Percentiles rank a stretch among this genome's conserved stretches.
Evolutionary conservation across 345 rosid genomes (phyloP).

Genomic region (Eucalyptus sp.): DNA sequence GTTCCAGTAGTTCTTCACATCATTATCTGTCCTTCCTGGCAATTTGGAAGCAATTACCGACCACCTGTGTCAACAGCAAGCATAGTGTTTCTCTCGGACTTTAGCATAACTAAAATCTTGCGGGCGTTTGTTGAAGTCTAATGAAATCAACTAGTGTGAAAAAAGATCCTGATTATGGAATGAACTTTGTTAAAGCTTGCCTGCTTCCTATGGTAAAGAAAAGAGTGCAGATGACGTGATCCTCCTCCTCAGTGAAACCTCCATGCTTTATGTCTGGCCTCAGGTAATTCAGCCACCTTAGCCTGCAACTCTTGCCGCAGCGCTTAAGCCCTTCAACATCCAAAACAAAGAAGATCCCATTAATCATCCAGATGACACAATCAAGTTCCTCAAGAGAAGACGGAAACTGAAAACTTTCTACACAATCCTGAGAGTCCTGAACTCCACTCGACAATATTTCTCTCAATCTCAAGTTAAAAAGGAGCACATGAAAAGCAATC

Average conservation of each 20-base stretch:
- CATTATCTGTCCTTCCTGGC: slow-evolving; percentile 5
- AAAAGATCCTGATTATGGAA: background rate
- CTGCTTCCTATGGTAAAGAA: slow-evolving; percentile 25
- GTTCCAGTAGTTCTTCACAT: slow-evolving; percentile 6
- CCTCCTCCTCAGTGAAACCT: slow-evolving; percentile 27
- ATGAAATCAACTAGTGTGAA: background rate
- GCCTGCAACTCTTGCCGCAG: slow-evolving; percentile 30
- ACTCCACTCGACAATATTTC: background rate
- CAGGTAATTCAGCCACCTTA: slow-evolving; percentile 31
- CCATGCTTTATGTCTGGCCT: slow-evolving; percentile 28
- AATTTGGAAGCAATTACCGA: background rate
- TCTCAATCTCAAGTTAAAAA: background rate
- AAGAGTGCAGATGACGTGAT: slow-evolving; percentile 22
- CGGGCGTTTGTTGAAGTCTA: background rate
- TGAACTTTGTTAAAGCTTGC: background rate
- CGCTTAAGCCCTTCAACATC: slow-evolving; percentile 7
- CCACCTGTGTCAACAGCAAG: background rate
- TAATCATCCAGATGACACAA: background rate
- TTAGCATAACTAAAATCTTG: background rate
- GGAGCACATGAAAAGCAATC: background rate
- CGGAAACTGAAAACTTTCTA: background rate
- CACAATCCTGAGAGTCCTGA: background rate
- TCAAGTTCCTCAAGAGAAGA: background rate
- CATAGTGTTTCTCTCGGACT: background rate
- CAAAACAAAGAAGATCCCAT: background rate